Base-by-base conservation (phyloP, 108 stramenopile genomes). In the Cyclotella choctawhatcheeana region DNA sequence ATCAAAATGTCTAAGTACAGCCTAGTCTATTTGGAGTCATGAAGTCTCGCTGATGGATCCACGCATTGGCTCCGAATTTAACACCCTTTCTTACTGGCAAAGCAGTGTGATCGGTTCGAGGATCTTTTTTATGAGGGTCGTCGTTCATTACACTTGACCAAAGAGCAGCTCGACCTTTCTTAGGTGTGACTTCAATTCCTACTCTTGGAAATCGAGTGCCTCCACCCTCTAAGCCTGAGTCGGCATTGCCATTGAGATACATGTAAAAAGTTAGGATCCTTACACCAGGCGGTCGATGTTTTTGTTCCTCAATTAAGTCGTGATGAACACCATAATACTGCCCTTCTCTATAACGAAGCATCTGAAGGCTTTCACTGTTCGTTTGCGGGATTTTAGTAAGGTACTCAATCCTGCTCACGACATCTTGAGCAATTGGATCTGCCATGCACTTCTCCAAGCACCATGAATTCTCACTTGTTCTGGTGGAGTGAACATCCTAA, bases 351-450 rank as follows among this genome's bases (percentile, higher is more conserved):
- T 95, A 95, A 18, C 83, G 64, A 53, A 95, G 71, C 16, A 95
- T 50, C 63, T 95, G 94, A 54, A 95, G 82, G 47, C 71, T 77
- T 64, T 95, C 94, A 59, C 76, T 88, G 74, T 95, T 86, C 27
- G 54, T 65, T 21, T 71, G 50, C 21, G 85, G 84, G 64, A 88
- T 74, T 14, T 71, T 40, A 37, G 84, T 85, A 3, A 84, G 66
- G 14, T 68, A 35, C 69, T 82, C 71, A 54, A 97, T 94, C 25
- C 79, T 53, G 18, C 86, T 64, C 16, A 84, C 71, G 3, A 92
- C 81, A 31, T 58, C 29, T 47, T 61, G 40, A 6, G 84, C 76
- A 25, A 68, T 62, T 29, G 81, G 64, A 78, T 92, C 74, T 16
- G 66, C 56, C 63, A 77, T 82, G 78, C 95, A 88, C 29, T 59